A percentile compares a stretch with the other conserved stretches of the same genome.
These are phyloP conservation scores for Dioszegia crocea DNA, from an alignment of 768 basidiomycete species.

Conservation along the genomic window DNA sequence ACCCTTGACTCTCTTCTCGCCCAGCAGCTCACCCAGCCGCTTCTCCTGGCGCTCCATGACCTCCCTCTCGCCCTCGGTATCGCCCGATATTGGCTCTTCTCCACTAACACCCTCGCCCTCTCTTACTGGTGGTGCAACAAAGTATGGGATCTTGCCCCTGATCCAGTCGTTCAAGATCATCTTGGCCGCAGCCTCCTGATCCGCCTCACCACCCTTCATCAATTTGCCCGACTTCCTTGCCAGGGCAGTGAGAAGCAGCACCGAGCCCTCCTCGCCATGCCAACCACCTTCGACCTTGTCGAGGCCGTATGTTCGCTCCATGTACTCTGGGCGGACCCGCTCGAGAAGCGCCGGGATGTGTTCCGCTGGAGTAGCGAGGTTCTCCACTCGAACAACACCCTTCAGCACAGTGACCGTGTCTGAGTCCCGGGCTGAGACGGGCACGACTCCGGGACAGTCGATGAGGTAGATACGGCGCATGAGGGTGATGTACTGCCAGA, in stretches of 20 bases:
- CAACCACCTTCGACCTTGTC: conserved; percentile 48
- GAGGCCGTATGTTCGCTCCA: conserved; percentile 59
- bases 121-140: conserved; percentile 63
- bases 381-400: conserved; percentile 93
- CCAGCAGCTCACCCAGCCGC: conserved; percentile 60
- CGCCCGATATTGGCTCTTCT: conserved; percentile 51
- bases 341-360: conserved; percentile 83
- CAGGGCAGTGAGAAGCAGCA: conserved; percentile 74
- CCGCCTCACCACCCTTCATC: conserved; percentile 90
- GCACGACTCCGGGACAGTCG: conserved; percentile 97
- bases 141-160: conserved; percentile 92
- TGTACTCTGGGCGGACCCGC: conserved; percentile 88
- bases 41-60: conserved; percentile 50
- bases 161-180: conserved; percentile 97
- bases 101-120: conserved; percentile 10
- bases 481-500: conserved; percentile 99
- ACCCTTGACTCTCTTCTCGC: conserved; percentile 53
- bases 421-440: conserved; percentile 82
- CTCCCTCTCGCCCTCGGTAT: conserved; percentile 51
- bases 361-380: conserved; percentile 83
- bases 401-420: conserved; percentile 90
- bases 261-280: conserved; percentile 58
- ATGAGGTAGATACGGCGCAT: conserved; percentile 96
- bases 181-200: conserved; percentile 85
- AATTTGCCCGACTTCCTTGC: conserved; percentile 88